phyloP scores from a whole-genome alignment of 2,329 filamentous ascomycete species.

The Mariannaea sp. region DNA sequence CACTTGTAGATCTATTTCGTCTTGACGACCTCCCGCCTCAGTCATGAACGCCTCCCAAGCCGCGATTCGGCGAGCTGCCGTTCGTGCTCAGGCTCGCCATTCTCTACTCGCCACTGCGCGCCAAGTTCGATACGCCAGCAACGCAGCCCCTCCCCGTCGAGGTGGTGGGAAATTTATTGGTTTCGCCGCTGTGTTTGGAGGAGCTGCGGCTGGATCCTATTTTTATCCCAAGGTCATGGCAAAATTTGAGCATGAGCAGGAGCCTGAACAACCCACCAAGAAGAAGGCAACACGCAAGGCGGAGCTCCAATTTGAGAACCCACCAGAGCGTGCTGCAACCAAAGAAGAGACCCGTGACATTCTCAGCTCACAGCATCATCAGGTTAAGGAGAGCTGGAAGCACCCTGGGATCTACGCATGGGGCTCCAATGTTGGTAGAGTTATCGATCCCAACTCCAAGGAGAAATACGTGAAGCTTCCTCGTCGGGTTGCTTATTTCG shows the following conservation, averaged over 20 bases:
- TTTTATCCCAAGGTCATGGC: slow-evolving; percentile 45
- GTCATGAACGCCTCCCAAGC: slow-evolving; percentile 41
- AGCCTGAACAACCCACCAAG: slow-evolving; percentile 10
- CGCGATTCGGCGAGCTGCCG: slow-evolving; percentile 37
- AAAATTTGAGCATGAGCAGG: slow-evolving; percentile 26
- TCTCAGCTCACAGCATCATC: slow-evolving; percentile 83
- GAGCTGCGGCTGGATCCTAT: slow-evolving; percentile 46
- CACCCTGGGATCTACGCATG: slow-evolving; percentile 91
- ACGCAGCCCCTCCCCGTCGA: slow-evolving; percentile 25
- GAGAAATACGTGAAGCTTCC: slow-evolving; percentile 81
- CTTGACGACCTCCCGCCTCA: background rate
- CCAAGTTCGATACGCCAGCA: slow-evolving; percentile 40
- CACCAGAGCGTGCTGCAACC: slow-evolving; percentile 59
- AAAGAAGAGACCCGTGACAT: slow-evolving; percentile 76
- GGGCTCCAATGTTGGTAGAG: slow-evolving; percentile 84
- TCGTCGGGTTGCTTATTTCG: slow-evolving; percentile 78
- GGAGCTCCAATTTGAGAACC: slow-evolving; percentile 70
- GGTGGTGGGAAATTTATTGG: slow-evolving; percentile 40
- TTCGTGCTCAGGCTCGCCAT: slow-evolving; percentile 33
- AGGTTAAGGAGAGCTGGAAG: slow-evolving; percentile 81
- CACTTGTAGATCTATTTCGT: background rate
- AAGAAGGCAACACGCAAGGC: slow-evolving; percentile 43
- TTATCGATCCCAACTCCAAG: slow-evolving; percentile 82
- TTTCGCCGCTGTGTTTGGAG: slow-evolving; percentile 44
- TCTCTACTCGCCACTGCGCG: slow-evolving; percentile 29